Evolutionary conservation across 2,329 filamentous ascomycete genomes (phyloP).

Genomic region (Bipolaris victoriae): DNA sequence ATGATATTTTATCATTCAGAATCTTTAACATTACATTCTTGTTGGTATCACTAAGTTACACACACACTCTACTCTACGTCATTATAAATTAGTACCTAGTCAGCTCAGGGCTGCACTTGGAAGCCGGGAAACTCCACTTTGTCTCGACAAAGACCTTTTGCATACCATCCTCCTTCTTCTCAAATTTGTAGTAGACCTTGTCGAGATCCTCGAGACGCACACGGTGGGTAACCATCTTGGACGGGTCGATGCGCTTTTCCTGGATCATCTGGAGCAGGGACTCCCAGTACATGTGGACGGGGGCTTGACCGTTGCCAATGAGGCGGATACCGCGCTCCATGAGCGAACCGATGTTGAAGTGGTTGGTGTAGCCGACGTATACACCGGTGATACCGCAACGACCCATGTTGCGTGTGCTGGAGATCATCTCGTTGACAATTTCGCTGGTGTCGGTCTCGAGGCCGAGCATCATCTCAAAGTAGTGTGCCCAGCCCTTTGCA

Average conservation of each 20-base stretch:
- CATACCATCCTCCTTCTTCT: constrained; percentile 74
- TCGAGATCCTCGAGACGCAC: constrained; percentile 60
- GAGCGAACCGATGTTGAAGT: constrained; percentile 81
- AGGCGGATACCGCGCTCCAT: constrained; percentile 88
- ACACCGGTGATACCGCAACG: constrained; percentile 78
- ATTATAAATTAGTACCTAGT: constrained; percentile 49
- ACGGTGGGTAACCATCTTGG: constrained; percentile 82
- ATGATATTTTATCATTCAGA: not conserved
- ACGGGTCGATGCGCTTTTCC: constrained; percentile 71
- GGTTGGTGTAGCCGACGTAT: constrained; percentile 72
- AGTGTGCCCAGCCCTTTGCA: constrained; percentile 66
- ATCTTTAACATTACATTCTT: constrained; percentile 2
- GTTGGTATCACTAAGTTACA: constrained; percentile 7
- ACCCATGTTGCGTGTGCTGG: constrained; percentile 73
- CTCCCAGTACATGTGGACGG: constrained; percentile 85
- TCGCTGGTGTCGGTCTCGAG: constrained; percentile 86
- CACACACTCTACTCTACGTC: not conserved
- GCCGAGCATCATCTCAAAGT: constrained; percentile 66
- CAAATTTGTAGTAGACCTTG: constrained; percentile 65
- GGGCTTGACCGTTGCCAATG: constrained; percentile 71
- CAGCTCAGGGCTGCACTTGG: constrained; percentile 58
- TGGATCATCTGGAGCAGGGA: constrained; percentile 73
- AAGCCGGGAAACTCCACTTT: constrained; percentile 60
- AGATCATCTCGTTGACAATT: constrained; percentile 80
- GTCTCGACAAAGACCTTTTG: constrained; percentile 80